Base-by-base conservation (phyloP, 2,329 filamentous ascomycete genomes). In the Onygenales sp. region DNA sequence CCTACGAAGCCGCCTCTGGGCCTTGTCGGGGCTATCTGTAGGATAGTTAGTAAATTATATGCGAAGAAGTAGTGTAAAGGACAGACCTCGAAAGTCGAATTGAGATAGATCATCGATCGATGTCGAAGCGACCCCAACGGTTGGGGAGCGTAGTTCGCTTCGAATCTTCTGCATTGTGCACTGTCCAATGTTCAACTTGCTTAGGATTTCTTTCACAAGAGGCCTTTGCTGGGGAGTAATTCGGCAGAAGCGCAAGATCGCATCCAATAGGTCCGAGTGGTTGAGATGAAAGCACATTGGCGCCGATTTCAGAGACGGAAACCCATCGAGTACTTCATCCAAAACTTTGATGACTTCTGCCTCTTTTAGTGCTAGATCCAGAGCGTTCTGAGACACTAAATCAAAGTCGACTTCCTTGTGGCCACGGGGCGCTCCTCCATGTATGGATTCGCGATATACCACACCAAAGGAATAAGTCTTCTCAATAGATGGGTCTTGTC, bases 331-430 rank as follows among this genome's bases (percentile, higher is more conserved):
- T 42, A 96, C 86, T 66, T 98, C 93, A 65, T 98, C 93, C 21
- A 97, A 74, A 2, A 97, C 91, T 63, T 96, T 97, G 60, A 98
- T 81, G 0, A 90, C 85, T 69, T 97, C 92, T 0, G 92, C 92
- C 69, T 98, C 93, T 63, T 95, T 94, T 53, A 96, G 70, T 1
- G 90, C 86, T 45, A 95, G 75, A 63, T 97, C 90, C 5, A 90
- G 71, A 1, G 86, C 85, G 60, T 91, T 85, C 44, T 82, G 80
- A 0, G 90, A 92, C n/a, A 95, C 80, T 55, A 98, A 90, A 69
- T 98, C 93, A 67, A 97, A 98, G 67, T 97, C 91, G 2, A 94
- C 91, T 66, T 97, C 93, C 8, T 88, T 86, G 66, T 89, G 86
- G 63, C 85, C 86, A 54, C 80, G 79, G 6, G 93, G 93, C 60